Evolutionary conservation across 495 filamentous ascomycete species (phyloP).

Genomic region (Trichoderma erinaceum): DNA sequence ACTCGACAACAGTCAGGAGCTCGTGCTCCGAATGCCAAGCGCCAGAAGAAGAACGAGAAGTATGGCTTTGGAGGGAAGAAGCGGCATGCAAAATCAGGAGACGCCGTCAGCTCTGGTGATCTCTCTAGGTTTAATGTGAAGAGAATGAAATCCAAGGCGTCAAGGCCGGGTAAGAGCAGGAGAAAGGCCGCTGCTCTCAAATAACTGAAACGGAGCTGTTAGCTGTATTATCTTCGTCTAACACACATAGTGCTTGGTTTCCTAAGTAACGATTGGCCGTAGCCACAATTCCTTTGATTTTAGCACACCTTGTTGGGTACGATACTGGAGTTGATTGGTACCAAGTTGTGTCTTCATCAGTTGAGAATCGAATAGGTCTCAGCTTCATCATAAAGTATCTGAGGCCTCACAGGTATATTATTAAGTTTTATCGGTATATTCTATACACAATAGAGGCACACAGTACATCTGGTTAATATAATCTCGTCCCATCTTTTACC

Average conservation of each 20-base stretch:
- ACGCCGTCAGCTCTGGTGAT: conserved; percentile 73
- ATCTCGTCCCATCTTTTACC: no score
- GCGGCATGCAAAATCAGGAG: conserved; percentile 77
- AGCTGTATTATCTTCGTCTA: not conserved
- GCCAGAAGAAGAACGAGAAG: conserved; percentile 87
- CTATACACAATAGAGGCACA: no score
- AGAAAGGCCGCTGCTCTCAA: conserved; percentile 29
- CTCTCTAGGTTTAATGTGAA: conserved; percentile 68
- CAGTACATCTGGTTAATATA: no score
- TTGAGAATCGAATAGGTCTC: no score
- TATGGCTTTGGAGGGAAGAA: conserved; percentile 96
- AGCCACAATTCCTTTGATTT: not conserved
- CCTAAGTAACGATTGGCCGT: not conserved
- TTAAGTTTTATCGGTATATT: no score
- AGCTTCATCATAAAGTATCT: no score
- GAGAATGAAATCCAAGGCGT: conserved; percentile 64
- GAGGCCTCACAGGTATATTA: no score
- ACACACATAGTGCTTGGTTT: not conserved
- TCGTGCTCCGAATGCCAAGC: conserved; percentile 55
- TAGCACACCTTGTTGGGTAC: not conserved
- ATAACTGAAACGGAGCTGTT: not conserved
- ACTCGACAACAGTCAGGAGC: conserved; percentile 20
- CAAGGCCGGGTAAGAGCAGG: conserved; percentile 35
- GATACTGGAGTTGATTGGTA: not conserved
- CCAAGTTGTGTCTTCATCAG: not conserved